These are phyloP conservation scores for Cucumis hystrix DNA, from an alignment of 306 rosid genomes.

Conservation along the genomic window DNA sequence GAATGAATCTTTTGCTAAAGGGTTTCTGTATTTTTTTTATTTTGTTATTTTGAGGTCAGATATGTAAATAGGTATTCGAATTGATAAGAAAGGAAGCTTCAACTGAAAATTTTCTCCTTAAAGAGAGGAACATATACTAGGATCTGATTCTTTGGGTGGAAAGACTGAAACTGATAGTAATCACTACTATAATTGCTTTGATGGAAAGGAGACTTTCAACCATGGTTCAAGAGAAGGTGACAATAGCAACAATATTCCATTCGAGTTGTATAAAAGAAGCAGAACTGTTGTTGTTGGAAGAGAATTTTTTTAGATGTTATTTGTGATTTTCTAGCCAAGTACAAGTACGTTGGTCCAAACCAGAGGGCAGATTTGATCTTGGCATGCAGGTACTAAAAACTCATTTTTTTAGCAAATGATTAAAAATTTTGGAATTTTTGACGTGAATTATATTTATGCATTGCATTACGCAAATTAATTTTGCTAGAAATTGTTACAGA, in stretches of 20 bases:
- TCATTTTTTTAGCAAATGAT: background rate
- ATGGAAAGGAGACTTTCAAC: constrained; percentile 20
- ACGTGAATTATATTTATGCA: background rate
- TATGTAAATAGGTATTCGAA: constrained; percentile 72
- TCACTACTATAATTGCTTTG: background rate
- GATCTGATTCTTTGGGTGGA: constrained; percentile 12
- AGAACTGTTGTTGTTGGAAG: constrained; percentile 52
- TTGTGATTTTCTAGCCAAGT: constrained; percentile 70
- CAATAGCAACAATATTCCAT: constrained; percentile 35
- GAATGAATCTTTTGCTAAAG: background rate
- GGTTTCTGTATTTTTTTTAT: background rate
- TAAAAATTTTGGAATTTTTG: background rate
- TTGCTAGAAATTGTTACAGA: background rate
- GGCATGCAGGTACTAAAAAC: constrained; percentile 67
- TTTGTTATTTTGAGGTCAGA: constrained; percentile 38
- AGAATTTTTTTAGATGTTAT: constrained; percentile 57
- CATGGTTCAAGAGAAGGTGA: constrained; percentile 22
- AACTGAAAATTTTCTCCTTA: constrained; percentile 27
- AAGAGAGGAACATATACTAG: constrained; percentile 21
- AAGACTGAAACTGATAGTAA: constrained; percentile 15
- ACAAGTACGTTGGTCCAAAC: constrained; percentile 86
- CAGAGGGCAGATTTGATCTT: constrained; percentile 72
- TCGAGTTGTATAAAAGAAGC: constrained; percentile 71
- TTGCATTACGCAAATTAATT: background rate
- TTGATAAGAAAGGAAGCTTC: constrained; percentile 32